Evolutionary conservation across 495 filamentous ascomycete species (phyloP), one percentile per base, ranked within the genome.

Genomic region (Saxophila tyrrhenica): DNA sequence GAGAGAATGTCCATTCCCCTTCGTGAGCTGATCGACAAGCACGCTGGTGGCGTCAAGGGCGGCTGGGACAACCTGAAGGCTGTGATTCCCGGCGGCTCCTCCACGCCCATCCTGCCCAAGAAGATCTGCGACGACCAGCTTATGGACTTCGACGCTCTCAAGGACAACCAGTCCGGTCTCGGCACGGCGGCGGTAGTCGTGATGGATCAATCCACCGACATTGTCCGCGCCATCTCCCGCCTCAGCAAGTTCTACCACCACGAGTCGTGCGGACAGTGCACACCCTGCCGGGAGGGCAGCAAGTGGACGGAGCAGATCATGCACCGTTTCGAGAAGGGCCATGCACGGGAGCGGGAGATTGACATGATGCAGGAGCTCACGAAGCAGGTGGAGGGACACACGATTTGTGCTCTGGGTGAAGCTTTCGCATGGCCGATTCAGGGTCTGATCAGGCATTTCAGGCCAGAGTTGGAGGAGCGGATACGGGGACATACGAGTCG

Each of bases 221-320:
- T 98, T 45, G 87, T 98, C 51, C 85, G 91, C 53, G 85, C 87
- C 61, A 95, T 98, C 69, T 84, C 86, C 48, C 81, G 92, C 57
- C 80, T 98, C 65, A 85, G 86, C 58, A 87, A 86, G 65, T 98
- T 98, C 78, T 98, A 97, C 78, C 87, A 88, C 70, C 92, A 98
- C 73, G 92, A 98, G 75, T 88, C 83, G 61, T 98, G 92, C 72
- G 92, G 92, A 54, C 91, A 97, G 73, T 98, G 92, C 78, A 98
- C 92, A 19, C 92, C 92, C 24, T 98, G 92, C 75, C 83, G 92
- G 66, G 92, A 98, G 72, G 92, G 92, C 59, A 87, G 80, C 74
- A 95, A 89, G 74, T 97, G 92, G 92, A 94, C 90, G 22, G 85
- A 94, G 71, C 88, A 97, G 75, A 96, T 98, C 69, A 98, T 98